A percentile compares a stretch with the other conserved stretches of the same genome.
phyloP scores from a whole-genome alignment of 176 grass and related monocot genomes.

The Eragrostis nindensis region DNA sequence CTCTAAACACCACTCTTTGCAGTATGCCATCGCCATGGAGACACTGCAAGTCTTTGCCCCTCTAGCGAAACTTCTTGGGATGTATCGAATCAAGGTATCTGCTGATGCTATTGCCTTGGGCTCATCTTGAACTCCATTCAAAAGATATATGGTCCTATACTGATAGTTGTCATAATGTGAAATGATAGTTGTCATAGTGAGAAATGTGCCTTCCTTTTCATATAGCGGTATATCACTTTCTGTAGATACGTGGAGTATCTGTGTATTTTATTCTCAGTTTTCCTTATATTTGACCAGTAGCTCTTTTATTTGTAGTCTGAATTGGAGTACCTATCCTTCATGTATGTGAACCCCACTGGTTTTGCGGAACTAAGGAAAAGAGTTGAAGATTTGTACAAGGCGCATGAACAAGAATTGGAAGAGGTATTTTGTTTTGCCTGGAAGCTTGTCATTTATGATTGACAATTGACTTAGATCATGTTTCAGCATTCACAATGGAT shows the following conservation, averaged over 20 bases:
- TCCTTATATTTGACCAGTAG: slow-evolving; percentile 39
- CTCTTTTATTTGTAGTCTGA: slow-evolving; percentile 73
- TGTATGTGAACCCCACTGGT: slow-evolving; percentile 80
- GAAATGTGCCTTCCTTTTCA: background rate
- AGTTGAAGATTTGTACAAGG: slow-evolving; percentile 75
- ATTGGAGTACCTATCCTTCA: slow-evolving; percentile 94
- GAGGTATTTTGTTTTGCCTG: slow-evolving; percentile 62
- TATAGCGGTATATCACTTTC: background rate
- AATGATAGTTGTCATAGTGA: slow-evolving; percentile 15
- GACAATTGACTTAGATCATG: slow-evolving; percentile 22
- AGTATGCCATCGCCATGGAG: slow-evolving; percentile 83
- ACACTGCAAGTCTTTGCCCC: slow-evolving; percentile 97
- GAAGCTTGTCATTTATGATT: slow-evolving; percentile 2
- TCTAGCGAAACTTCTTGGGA: slow-evolving; percentile 96
- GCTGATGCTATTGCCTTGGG: slow-evolving; percentile 17
- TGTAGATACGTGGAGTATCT: slow-evolving; percentile 18
- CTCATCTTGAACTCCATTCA: background rate
- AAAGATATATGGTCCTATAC: slow-evolving; percentile 10
- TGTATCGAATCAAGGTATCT: slow-evolving; percentile 98
- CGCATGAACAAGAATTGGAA: slow-evolving; percentile 89
- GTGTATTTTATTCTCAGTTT: slow-evolving; percentile 27
- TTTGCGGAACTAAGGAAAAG: slow-evolving; percentile 85
- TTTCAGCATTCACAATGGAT: slow-evolving; percentile 34
- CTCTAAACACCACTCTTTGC: slow-evolving; percentile 40
- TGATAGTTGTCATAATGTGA: slow-evolving; percentile 11